These are phyloP conservation scores for Lumnitzera littorea DNA, from an alignment of 345 rosid genomes.

Conservation along the genomic window DNA sequence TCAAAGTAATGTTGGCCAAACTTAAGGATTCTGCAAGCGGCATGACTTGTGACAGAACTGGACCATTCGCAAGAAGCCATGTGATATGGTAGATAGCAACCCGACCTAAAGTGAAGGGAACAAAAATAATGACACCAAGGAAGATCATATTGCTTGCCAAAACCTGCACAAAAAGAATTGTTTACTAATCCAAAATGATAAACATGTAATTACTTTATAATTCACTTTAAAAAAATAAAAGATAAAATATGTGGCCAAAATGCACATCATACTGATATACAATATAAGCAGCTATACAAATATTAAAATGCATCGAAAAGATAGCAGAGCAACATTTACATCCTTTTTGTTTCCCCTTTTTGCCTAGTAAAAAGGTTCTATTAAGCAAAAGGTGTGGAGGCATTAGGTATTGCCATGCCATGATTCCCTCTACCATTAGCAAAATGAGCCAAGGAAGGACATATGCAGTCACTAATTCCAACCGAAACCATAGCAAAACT, in stretches of 20 bases:
- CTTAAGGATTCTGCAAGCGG: constrained; percentile 62
- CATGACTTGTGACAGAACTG: constrained; percentile 51
- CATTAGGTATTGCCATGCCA: too few relatives aligned
- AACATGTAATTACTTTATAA: neutral
- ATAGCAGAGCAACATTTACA: too few relatives aligned
- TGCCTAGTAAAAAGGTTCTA: too few relatives aligned
- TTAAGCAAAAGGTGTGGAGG: too few relatives aligned
- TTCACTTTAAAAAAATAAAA: neutral
- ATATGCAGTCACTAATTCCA: too few relatives aligned
- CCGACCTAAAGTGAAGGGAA: constrained; percentile 92
- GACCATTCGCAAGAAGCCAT: constrained; percentile 85
- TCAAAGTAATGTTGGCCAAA: constrained; percentile 63
- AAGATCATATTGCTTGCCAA: constrained; percentile 98
- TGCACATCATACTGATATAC: neutral
- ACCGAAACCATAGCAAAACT: too few relatives aligned
- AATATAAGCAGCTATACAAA: too few relatives aligned
- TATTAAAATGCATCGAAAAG: too few relatives aligned
- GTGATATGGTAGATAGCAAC: constrained; percentile 55
- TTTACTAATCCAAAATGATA: neutral
- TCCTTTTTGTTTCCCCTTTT: too few relatives aligned
- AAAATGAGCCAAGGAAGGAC: too few relatives aligned
- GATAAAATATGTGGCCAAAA: neutral
- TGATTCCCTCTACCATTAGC: too few relatives aligned
- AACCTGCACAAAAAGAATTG: constrained; percentile 53
- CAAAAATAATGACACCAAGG: constrained; percentile 90